A percentile compares a stretch with the other conserved stretches of the same genome.
phyloP scores from a whole-genome alignment of 345 rosid genomes.

The Populus simonii region DNA sequence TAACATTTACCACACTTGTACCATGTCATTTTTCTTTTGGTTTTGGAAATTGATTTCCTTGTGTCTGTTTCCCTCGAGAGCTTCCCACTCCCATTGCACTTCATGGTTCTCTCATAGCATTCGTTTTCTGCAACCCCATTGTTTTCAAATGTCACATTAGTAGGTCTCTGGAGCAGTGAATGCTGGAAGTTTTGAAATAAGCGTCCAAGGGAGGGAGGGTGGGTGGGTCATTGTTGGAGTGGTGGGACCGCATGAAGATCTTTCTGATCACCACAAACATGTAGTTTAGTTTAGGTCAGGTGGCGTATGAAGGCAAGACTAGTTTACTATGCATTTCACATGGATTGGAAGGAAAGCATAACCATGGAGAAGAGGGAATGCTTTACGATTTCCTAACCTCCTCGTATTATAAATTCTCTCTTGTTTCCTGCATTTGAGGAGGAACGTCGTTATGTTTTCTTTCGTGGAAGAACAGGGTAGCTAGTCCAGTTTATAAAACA shows the following conservation, averaged over 20 bases:
- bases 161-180: too few species aligned
- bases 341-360: constrained; percentile 4
- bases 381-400: constrained; percentile 1
- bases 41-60: background rate
- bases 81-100: background rate
- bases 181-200: too few species aligned
- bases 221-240: background rate
- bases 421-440: background rate
- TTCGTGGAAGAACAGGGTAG: background rate
- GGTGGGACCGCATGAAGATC: background rate
- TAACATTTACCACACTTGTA: background rate
- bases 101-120: background rate
- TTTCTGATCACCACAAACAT: background rate
- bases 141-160: background rate
- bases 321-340: background rate
- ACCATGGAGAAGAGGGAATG: background rate
- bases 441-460: too few species aligned
- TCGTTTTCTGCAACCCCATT: background rate
- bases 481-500: too few species aligned
- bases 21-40: background rate
- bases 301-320: background rate
- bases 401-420: background rate
- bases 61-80: background rate
- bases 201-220: background rate
- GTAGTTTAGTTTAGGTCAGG: background rate